Evolutionary conservation across 164 flowering plant species (phyloP).

Genomic region (Nymphaea colorata): DNA sequence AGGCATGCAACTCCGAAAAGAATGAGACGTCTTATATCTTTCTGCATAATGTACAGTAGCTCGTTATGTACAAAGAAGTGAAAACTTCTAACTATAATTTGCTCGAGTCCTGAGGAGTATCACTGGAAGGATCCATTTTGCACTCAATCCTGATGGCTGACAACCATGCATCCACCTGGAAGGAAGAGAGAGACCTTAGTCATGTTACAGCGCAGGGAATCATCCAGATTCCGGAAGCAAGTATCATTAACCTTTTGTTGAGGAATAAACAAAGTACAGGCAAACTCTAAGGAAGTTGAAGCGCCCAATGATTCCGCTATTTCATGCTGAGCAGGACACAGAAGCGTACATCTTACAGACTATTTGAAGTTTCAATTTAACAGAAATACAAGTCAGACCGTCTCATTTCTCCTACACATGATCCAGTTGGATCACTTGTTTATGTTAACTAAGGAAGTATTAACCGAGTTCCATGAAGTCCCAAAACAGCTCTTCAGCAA

Average conservation of each 20-base stretch:
- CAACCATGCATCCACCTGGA: constrained; percentile 69
- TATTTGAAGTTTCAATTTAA: too few relatives aligned
- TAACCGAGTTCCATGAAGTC: not conserved
- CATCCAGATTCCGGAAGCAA: too few relatives aligned
- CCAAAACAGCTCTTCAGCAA: not conserved
- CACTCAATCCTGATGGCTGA: constrained; percentile 31
- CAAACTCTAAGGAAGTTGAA: not conserved
- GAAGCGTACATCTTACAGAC: too few relatives aligned
- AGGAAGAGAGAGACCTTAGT: not conserved
- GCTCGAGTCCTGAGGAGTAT: constrained; percentile 11
- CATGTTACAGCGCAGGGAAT: not conserved
- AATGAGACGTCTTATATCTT: not conserved
- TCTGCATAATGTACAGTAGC: not conserved
- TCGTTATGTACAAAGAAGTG: not conserved
- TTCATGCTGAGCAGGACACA: too few relatives aligned
- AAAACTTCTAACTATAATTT: not conserved
- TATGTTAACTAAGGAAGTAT: not conserved
- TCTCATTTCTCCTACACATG: not conserved
- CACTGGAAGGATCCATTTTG: constrained; percentile 17
- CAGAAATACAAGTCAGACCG: not conserved
- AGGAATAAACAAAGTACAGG: not conserved
- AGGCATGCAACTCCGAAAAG: not conserved
- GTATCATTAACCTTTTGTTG: too few relatives aligned
- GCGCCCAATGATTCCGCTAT: too few relatives aligned
- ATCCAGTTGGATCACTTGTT: not conserved